These are phyloP conservation scores for Zarea fungicola DNA, from an alignment of 2,329 filamentous ascomycete genomes.

Conservation along the genomic window DNA sequence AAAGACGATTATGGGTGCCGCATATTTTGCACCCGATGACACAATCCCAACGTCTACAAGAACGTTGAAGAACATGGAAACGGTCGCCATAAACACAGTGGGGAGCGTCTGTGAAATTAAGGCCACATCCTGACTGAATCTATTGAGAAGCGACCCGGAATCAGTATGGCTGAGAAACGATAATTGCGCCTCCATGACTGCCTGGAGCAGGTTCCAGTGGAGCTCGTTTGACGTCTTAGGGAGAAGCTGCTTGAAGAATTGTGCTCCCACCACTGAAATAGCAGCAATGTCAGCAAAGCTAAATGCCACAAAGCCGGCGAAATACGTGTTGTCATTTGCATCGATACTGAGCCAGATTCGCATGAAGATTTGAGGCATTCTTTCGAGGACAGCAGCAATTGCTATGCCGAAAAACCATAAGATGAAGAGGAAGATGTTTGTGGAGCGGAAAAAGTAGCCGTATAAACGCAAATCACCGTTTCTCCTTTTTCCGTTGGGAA, in stretches of 20 bases:
- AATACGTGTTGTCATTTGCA: constrained; percentile 10
- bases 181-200: constrained; percentile 5
- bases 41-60: constrained; percentile 17
- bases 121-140: constrained; percentile 25
- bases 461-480: not conserved
- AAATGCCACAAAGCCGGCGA: not conserved
- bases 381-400: not conserved
- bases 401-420: not conserved
- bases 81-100: constrained; percentile 18
- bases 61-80: constrained; percentile 21
- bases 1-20: constrained; percentile 24
- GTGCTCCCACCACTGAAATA: not conserved
- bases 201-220: not conserved
- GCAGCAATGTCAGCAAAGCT: not conserved
- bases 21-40: constrained; percentile 22
- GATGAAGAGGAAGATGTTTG: not conserved
- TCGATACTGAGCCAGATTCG: constrained; percentile 14
- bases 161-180: constrained; percentile 16
- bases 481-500: not conserved
- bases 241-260: constrained; percentile 3
- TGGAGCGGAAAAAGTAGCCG: not conserved
- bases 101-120: constrained; percentile 22
- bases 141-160: constrained; percentile 6
- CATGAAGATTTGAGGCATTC: constrained; percentile 8
- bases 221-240: not conserved